Evolutionary conservation across 208 protist genomes (phyloP).

Genomic region (Trichomonas tenax): DNA sequence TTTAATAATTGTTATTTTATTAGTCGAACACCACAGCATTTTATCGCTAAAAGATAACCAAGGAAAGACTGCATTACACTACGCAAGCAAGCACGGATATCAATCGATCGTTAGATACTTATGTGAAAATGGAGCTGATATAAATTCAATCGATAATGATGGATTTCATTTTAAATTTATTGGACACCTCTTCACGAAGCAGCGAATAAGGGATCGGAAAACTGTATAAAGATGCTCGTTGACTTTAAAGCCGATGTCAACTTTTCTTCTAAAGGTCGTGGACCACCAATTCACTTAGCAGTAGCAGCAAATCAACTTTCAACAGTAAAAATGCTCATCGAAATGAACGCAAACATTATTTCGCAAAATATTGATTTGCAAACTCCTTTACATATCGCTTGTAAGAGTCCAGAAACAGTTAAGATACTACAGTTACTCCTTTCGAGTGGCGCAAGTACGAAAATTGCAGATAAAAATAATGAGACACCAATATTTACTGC

Average conservation of each 20-base stretch:
- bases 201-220: neutral
- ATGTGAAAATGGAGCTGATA: neutral
- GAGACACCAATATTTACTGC: neutral
- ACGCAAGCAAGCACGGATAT: neutral
- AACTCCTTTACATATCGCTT: neutral
- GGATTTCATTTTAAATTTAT: neutral
- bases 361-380: neutral
- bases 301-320: neutral
- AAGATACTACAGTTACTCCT: neutral
- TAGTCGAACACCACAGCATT: neutral
- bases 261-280: neutral
- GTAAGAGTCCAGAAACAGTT: neutral
- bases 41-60: neutral
- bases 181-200: neutral
- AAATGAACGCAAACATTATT: neutral
- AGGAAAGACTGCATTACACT: neutral
- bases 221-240: neutral
- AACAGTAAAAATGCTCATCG: neutral
- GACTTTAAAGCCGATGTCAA: neutral
- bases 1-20: neutral
- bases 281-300: neutral
- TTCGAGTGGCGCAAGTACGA: neutral
- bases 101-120: neutral
- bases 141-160: neutral
- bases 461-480: neutral